These are phyloP conservation scores for Sugiyamaella smithiae DNA, from an alignment of 805 yeast species.

Conservation along the genomic window DNA sequence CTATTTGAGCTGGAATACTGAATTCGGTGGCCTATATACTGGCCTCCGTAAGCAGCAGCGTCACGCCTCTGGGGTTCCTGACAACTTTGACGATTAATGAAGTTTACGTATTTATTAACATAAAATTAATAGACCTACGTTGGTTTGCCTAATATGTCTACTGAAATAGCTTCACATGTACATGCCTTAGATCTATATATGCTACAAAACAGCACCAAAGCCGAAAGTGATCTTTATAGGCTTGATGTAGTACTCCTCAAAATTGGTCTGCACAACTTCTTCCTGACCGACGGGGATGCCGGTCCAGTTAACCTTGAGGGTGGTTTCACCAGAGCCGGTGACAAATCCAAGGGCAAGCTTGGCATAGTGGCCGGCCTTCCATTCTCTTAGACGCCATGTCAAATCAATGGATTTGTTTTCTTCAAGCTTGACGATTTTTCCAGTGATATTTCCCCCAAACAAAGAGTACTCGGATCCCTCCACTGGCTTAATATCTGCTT, in stretches of 20 bases:
- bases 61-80: conserved; percentile 86
- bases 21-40: conserved; percentile 45
- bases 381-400: conserved; percentile 83
- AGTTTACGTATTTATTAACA: neutral
- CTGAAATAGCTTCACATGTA: too few relatives aligned
- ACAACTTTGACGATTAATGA: conserved; percentile 50
- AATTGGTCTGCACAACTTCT: conserved; percentile 77
- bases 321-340: conserved; percentile 83
- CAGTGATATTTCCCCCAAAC: conserved; percentile 85
- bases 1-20: conserved; percentile 50
- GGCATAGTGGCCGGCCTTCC: conserved; percentile 87
- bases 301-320: conserved; percentile 68
- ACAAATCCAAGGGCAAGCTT: conserved; percentile 60
- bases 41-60: conserved; percentile 39
- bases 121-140: neutral
- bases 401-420: conserved; percentile 59
- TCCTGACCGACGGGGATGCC: conserved; percentile 97
- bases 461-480: conserved; percentile 62
- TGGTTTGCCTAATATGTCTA: too few relatives aligned
- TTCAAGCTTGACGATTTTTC: conserved; percentile 61
- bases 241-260: conserved; percentile 84
- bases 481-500: conserved; percentile 53
- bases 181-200: too few relatives aligned
- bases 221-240: conserved; percentile 92
- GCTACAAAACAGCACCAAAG: conserved; percentile 81